A percentile compares a stretch with the other conserved stretches of the same genome.
These are phyloP conservation scores for Diaporthe ilicicola DNA, from an alignment of 2,329 filamentous ascomycete genomes.

Conservation along the genomic window DNA sequence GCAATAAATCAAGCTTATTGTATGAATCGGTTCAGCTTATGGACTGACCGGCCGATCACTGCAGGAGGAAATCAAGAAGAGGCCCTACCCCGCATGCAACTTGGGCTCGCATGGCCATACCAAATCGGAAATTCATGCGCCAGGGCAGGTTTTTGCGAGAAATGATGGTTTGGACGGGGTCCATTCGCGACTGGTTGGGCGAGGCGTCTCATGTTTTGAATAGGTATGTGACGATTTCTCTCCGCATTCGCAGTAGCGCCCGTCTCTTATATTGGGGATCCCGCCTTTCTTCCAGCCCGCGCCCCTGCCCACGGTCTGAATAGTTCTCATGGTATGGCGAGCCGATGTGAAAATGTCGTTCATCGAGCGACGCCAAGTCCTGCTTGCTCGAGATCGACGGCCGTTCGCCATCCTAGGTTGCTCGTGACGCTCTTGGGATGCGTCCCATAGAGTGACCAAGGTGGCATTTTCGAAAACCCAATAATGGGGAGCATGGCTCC, in stretches of 20 bases:
- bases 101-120: slow-evolving; percentile 14
- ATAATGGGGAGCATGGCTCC: not conserved
- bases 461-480: not conserved
- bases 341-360: not conserved
- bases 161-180: not conserved
- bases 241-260: slow-evolving; percentile 7
- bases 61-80: not conserved
- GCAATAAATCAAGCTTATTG: not conserved
- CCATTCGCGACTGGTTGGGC: slow-evolving; percentile 14
- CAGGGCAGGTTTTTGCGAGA: slow-evolving; percentile 3
- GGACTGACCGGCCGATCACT: not conserved
- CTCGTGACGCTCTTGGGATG: not conserved
- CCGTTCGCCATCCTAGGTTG: not conserved
- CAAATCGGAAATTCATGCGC: slow-evolving; percentile 21
- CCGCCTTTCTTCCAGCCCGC: not conserved
- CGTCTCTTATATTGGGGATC: not conserved
- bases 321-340: not conserved
- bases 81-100: slow-evolving; percentile 13
- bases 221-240: slow-evolving; percentile 8
- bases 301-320: not conserved
- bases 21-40: not conserved
- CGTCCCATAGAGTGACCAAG: not conserved
- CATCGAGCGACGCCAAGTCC: not conserved
- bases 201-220: slow-evolving; percentile 22
- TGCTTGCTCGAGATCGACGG: not conserved